Conservation (phyloP, 768 basidiomycete species). For the Tricholoma saponaceum region DNA sequence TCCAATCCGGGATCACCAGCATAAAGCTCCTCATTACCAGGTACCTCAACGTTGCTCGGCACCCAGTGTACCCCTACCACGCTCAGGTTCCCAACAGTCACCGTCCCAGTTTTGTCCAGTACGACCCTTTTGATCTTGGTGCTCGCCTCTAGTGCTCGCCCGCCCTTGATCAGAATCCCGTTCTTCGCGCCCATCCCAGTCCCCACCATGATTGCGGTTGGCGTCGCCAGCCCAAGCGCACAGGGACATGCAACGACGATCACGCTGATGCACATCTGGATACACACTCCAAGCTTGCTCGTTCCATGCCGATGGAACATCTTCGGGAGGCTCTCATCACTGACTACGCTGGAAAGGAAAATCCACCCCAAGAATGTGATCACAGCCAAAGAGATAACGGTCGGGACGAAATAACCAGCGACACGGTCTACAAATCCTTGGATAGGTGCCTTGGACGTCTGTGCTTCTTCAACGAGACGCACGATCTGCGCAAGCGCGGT, state of each 20-base stretch:
- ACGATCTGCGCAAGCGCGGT: constrained; percentile 97
- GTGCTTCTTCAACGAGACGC: constrained; percentile 94
- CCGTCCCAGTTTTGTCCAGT: constrained; percentile 96
- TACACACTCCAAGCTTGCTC: constrained; percentile 83
- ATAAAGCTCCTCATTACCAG: constrained; percentile 33
- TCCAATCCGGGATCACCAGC: constrained; percentile 40
- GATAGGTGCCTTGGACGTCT: constrained; percentile 97
- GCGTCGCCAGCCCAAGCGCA: constrained; percentile 92
- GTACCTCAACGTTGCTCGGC: constrained; percentile 22
- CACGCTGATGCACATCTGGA: constrained; percentile 97
- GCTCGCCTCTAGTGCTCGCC: constrained; percentile 89
- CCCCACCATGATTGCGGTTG: constrained; percentile 99
- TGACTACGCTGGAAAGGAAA: constrained; percentile 56
- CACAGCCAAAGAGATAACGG: constrained; percentile 77
- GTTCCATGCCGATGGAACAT: constrained; percentile 86
- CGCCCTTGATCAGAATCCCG: constrained; percentile 98
- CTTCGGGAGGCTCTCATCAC: constrained; percentile 59
- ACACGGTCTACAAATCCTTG: constrained; percentile 95
- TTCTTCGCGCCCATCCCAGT: constrained; percentile 96
- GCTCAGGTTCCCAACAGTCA: constrained; percentile 90
- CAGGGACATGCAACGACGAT: constrained; percentile 98
- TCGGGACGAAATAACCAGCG: constrained; percentile 93
- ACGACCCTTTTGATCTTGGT: constrained; percentile 77
- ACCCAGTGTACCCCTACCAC: constrained; percentile 81
- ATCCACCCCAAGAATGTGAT: constrained; percentile 87